Percentiles rank a stretch among this genome's conserved stretches.
Conservation (phyloP, 2,329 filamentous ascomycete species). For the Fusarium begoniae region DNA sequence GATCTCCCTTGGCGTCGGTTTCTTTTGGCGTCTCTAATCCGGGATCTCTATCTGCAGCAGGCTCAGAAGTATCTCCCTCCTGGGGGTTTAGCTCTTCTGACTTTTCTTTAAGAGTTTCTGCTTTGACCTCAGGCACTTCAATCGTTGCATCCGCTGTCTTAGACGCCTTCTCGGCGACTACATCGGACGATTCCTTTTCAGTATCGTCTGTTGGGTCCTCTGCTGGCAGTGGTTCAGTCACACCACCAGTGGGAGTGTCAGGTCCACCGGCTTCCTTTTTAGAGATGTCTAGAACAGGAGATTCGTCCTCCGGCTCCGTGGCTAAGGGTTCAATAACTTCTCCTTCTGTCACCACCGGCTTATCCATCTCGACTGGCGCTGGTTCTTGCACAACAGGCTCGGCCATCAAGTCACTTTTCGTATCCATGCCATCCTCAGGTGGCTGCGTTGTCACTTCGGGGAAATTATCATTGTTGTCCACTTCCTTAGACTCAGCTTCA, state of each 20-base stretch:
- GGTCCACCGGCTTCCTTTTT: neutral
- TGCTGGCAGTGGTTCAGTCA: neutral
- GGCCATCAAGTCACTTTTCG: neutral
- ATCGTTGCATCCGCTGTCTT: neutral
- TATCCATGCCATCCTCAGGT: neutral
- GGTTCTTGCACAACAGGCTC: constrained; percentile 1
- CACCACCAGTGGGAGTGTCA: constrained; percentile 1
- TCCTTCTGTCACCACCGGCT: neutral
- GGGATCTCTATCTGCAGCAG: neutral
- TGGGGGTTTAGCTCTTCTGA: neutral
- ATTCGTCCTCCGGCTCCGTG: constrained; percentile 4
- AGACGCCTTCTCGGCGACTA: neutral
- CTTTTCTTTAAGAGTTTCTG: constrained; percentile 4
- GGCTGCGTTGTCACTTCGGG: constrained; percentile 2
- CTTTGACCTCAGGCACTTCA: neutral
- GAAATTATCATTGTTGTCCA: neutral
- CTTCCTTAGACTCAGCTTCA: neutral
- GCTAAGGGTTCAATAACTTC: neutral
- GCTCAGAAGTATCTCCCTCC: neutral
- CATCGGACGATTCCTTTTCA: neutral
- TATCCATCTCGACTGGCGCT: neutral
- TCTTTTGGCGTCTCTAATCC: constrained; percentile 14
- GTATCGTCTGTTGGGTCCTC: neutral
- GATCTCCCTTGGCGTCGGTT: neutral
- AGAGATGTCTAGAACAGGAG: neutral